Percentiles rank a stretch among this genome's conserved stretches.
Evolutionary conservation across 2,329 filamentous ascomycete species (phyloP).

Genomic region (Lachnellula cervina): DNA sequence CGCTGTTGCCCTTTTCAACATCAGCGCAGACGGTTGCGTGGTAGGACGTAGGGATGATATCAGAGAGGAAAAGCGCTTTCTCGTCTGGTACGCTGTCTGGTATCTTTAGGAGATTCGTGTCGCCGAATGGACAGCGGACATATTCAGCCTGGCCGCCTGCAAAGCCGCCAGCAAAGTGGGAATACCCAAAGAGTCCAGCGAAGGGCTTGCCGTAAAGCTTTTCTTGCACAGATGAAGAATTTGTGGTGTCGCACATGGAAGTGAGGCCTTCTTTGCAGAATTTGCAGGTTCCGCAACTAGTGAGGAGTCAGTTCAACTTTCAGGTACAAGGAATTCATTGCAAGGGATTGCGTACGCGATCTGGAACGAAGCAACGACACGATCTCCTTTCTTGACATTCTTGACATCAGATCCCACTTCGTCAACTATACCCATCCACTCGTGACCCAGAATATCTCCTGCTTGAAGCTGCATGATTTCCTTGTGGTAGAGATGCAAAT

Average conservation of each 20-base stretch:
- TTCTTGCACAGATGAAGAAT: constrained; percentile 55
- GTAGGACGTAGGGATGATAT: constrained; percentile 59
- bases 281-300: constrained; percentile 43
- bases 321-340: not conserved
- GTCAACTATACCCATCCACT: constrained; percentile 55
- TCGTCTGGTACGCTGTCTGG: constrained; percentile 64
- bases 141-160: constrained; percentile 65
- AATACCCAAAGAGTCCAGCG: constrained; percentile 54
- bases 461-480: constrained; percentile 42
- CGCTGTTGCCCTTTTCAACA: constrained; percentile 57
- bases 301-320: not conserved
- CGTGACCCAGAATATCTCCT: constrained; percentile 56
- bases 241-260: constrained; percentile 56
- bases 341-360: constrained; percentile 47
- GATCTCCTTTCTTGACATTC: constrained; percentile 47
- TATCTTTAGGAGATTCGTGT: constrained; percentile 58
- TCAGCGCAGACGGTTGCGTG: constrained; percentile 61
- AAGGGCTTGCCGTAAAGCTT: constrained; percentile 45
- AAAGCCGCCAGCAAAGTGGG: constrained; percentile 60
- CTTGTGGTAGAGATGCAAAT: constrained; percentile 31
- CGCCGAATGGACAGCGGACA: constrained; percentile 59
- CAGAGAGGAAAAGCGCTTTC: constrained; percentile 59
- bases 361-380: constrained; percentile 61
- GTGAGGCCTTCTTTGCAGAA: constrained; percentile 47
- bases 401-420: constrained; percentile 50